Evolutionary conservation across 139 green algal species (phyloP), one percentile per base, ranked within the genome.

Genomic region (Desmodesmus armatus): DNA sequence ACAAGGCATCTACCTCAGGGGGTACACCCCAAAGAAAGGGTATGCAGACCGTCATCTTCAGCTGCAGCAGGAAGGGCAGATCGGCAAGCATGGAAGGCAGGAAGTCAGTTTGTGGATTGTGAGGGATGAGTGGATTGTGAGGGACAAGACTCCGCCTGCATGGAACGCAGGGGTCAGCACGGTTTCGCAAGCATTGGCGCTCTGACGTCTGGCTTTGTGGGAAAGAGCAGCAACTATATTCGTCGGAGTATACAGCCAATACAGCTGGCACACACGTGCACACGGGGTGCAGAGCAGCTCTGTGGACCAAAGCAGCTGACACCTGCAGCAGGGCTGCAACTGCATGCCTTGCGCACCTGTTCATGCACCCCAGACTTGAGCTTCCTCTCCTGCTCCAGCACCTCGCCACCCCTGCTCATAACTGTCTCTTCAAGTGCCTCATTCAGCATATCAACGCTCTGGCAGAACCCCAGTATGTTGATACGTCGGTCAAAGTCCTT

Each of bases 391-490:
- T 65, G 78, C 41, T 76, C 60, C 17, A 84, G 41, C 21, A 84
- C 49, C 41, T 84, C 78, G 4, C 78, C 78, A 0, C 78, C 78
- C 4, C 78, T 43, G 37, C n/a, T 63, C 3, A 72, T 21, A 39
- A 84, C 78, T 3, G 60, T 76, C 25, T 84, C 78, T 27, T 77
- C 62, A 35, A 84, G 62, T 13, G 27, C 40, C 67, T 84, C 78
- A 3, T 75, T 43, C 35, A 84, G 31, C 6, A 84, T 29, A 23
- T 84, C 78, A 1, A 84, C 40, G 23, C 60, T 76, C 25, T 84
- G 78, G 41, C 78, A 84, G 78, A 84, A 84, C 3, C 78, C 78
- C 33, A 84, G 78, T n/a, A 73, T 53, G 13, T 53, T 74, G 47
- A 84, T 58, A 4, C 78, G 62, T 7, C 78, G 51, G 62, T 25